These are phyloP conservation scores for Lentithecium fluviatile DNA, from an alignment of 495 filamentous ascomycete genomes.

Conservation along the genomic window DNA sequence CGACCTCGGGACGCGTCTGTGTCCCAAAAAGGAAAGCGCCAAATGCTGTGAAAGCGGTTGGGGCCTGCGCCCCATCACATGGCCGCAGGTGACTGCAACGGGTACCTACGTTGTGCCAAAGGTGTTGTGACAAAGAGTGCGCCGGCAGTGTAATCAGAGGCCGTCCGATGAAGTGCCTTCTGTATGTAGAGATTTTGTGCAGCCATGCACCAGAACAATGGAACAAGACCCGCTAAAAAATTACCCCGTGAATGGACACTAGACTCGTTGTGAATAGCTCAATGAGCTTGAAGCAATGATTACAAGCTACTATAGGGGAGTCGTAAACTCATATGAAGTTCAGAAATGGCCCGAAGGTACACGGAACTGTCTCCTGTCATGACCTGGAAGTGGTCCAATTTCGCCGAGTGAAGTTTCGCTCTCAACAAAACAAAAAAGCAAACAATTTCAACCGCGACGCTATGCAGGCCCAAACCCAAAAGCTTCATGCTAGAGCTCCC, in stretches of 20 bases:
- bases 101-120: conserved; percentile 2
- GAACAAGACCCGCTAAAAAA: background rate
- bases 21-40: background rate
- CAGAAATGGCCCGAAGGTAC: background rate
- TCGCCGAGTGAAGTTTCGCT: background rate
- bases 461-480: conserved; percentile 22
- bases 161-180: background rate
- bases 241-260: background rate
- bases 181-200: background rate
- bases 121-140: background rate
- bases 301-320: conserved; percentile 13
- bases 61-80: conserved; percentile 1
- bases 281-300: conserved; percentile 2
- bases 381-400: background rate
- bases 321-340: conserved; percentile 8
- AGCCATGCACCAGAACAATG: background rate
- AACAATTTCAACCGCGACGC: conserved; percentile 15
- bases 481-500: conserved; percentile 21
- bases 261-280: background rate
- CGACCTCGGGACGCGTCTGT: background rate
- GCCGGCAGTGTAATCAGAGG: background rate
- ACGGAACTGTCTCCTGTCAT: background rate
- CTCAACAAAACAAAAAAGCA: conserved; percentile 13
- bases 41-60: too few relatives aligned
- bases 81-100: background rate